These are phyloP conservation scores for Castanea sativa DNA, from an alignment of 306 rosid genomes.

Conservation along the genomic window DNA sequence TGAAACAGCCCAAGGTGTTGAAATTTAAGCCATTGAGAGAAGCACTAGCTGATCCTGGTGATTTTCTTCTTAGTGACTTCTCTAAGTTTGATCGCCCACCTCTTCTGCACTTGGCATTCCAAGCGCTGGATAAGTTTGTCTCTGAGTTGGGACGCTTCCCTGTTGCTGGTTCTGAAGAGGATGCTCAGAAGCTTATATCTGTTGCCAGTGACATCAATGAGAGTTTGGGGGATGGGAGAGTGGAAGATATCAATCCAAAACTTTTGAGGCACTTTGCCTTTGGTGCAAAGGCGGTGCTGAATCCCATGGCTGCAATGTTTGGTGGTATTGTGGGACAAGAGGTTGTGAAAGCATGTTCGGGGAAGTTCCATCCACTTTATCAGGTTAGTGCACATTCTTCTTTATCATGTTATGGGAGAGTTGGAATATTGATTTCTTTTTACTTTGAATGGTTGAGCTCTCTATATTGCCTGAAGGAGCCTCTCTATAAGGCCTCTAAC, in stretches of 20 bases:
- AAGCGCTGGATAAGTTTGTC: conserved; percentile 66
- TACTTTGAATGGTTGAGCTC: neutral
- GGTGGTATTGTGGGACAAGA: conserved; percentile 99
- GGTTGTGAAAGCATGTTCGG: conserved; percentile 96
- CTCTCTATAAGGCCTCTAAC: neutral
- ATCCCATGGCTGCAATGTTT: conserved; percentile 99
- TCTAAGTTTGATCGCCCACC: conserved; percentile 82
- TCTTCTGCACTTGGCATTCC: conserved; percentile 75
- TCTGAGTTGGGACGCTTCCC: conserved; percentile 67
- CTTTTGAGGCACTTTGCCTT: conserved; percentile 74
- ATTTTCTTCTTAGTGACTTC: conserved; percentile 87
- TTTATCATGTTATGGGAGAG: neutral
- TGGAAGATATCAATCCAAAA: conserved; percentile 74
- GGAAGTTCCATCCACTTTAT: conserved; percentile 92
- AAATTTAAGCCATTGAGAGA: conserved; percentile 68
- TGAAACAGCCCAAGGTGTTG: conserved; percentile 73
- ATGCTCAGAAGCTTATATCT: conserved; percentile 66
- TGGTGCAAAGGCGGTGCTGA: conserved; percentile 90
- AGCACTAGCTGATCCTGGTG: conserved; percentile 74
- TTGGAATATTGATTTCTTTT: neutral
- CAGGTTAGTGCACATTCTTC: conserved; percentile 49
- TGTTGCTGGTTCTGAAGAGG: conserved; percentile 76
- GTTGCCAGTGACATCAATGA: conserved; percentile 54
- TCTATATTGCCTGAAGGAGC: neutral
- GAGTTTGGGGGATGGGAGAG: conserved; percentile 50